Evolutionary conservation across 768 basidiomycete genomes (phyloP), one percentile per base, ranked within the genome.

Genomic region (Mycena pura): DNA sequence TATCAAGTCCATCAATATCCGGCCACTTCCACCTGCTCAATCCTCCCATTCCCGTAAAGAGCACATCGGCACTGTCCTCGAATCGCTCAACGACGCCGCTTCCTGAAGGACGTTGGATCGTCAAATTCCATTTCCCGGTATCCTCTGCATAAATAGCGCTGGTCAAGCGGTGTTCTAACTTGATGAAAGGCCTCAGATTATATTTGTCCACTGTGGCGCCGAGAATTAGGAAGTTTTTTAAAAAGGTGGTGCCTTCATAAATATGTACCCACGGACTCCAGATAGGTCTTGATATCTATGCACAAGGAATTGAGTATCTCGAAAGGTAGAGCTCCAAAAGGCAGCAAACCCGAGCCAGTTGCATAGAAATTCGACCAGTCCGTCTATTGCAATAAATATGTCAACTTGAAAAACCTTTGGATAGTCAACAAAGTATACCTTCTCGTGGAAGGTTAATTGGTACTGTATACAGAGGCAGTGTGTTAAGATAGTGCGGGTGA

Each of bases 21-120:
- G 89, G 90, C 89, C 87, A 90, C 25, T 80, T 76, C 87, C 87
- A 89, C 7, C 84, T 72, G 47, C 83, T 86, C 43, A 88, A 69
- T 11, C 64, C 64, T 5, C 87, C 87, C 19, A 82, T 70, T n/a
- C 80, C 82, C 14, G 81, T 82, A 48, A 90, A 78, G 32, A 90
- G 75, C 0, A 89, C 75, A 59, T 90, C 87, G 2, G 81, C 82
- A 0, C 69, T 76, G 62, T 88, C 86, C 24, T 82, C 81, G 40
- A 86, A 77, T 62, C 81, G 77, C 47, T 82, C 82, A 54, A 69
- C 75, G 14, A 74, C 67, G 17, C 68, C 69, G 54, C 68, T 66
- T 34, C 63, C 59, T 6, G 45, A 21, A n/a, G 41, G 40, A 6
- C 73, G 75, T 15, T 77, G 77, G 53, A 88, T 75, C 5, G 71